Conservation (phyloP, 2,329 filamentous ascomycete species). For the Coniochaeta sp. region DNA sequence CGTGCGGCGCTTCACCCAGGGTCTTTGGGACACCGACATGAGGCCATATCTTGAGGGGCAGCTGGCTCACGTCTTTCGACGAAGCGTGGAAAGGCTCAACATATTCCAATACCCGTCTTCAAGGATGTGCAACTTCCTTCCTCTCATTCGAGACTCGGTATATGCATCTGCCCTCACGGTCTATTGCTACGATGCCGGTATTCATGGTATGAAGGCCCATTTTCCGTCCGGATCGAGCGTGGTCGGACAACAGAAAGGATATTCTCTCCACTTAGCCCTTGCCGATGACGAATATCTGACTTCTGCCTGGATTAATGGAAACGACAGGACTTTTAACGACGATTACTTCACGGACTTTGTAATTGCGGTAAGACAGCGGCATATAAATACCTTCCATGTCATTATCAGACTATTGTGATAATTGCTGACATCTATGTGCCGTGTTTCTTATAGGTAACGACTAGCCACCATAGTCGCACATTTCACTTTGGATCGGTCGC, state of each 20-base stretch:
- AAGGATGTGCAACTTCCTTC: neutral
- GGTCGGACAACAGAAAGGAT: neutral
- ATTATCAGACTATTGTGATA: no score
- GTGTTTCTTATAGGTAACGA: neutral
- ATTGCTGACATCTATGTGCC: neutral
- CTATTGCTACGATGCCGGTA: neutral
- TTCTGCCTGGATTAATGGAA: neutral
- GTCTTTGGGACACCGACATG: neutral
- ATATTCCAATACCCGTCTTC: neutral
- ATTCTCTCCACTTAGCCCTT: neutral
- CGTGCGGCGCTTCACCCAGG: neutral
- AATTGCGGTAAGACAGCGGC: neutral
- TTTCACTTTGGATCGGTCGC: neutral
- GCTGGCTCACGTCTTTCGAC: neutral
- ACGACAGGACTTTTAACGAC: neutral
- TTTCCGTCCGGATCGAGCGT: neutral
- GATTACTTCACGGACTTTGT: no score
- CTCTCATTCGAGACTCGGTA: neutral
- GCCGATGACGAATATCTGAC: neutral
- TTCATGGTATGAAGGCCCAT: neutral
- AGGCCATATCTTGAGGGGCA: neutral
- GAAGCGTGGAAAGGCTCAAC: neutral
- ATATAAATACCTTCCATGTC: no score
- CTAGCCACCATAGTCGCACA: neutral
- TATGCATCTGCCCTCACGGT: neutral